Base-by-base conservation (phyloP, 2,329 filamentous ascomycete species). In the Cercospora brassicicola region DNA sequence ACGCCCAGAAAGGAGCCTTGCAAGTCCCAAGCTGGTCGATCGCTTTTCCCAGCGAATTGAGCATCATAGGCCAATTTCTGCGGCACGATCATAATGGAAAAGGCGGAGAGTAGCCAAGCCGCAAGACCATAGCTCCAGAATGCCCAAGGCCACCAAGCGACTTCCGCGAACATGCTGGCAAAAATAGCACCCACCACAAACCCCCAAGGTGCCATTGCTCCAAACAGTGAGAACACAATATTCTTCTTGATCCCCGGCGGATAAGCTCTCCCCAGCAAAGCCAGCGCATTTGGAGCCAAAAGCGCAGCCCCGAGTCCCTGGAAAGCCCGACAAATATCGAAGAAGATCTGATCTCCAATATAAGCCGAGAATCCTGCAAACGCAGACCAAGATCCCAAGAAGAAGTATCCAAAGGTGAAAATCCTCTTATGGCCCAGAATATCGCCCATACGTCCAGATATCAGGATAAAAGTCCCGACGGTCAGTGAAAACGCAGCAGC, bases 401-500 rank as follows among this genome's bases (percentile, higher is more conserved):
- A 81, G 36, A 75, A 73, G 67, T 78, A 81, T 2, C 81, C 81
- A 62, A 81, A 75, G 26, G 77, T 74, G 51, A 82, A 78, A 45
- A 82, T 73, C n/a, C 76, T 72, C 69, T 81, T 80, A 74, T 83
- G 78, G 28, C 81, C 81, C 45, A 81, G 72, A 11, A 81, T 79
- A 63, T 82, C 81, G 39, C 81, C 81, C 63, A 82, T 72, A 18
- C 81, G 77, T 10, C 82, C 81, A 20, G 79, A 78, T 10, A 82
- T 79, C 26, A 83, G 76, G 60, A 83, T 82, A 70, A 82, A 82
- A 1, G 81, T 82, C 33, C 81, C 81, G 15, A 81, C 79, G 0
- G 81, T 82, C 55, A 82, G 73, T 57, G 74, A 76, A 75, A 80
- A 83, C 5, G 76, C 79, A 11, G 81, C 80, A 61, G 81, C 77